A percentile compares a stretch with the other conserved stretches of the same genome.
phyloP scores from a whole-genome alignment of 2,329 filamentous ascomycete genomes.

The Colletotrichum tanaceti region DNA sequence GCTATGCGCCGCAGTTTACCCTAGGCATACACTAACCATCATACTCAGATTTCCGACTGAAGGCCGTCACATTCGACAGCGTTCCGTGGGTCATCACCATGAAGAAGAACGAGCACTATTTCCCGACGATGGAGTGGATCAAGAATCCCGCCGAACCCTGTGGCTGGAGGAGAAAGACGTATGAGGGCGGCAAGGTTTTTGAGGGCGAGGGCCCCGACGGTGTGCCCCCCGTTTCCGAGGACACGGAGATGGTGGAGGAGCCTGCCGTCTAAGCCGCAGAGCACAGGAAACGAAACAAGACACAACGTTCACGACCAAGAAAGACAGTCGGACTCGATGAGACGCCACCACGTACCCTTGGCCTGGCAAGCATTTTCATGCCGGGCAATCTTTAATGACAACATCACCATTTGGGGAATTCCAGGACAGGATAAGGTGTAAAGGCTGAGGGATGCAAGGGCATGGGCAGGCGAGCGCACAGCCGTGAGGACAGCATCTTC shows the following conservation, averaged over 20 bases:
- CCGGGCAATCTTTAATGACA: constrained; percentile 15
- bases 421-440: constrained; percentile 24
- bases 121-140: constrained; percentile 77
- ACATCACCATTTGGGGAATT: constrained; percentile 6
- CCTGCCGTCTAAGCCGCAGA: constrained; percentile 6
- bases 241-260: constrained; percentile 56
- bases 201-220: constrained; percentile 67
- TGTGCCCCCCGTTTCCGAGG: constrained; percentile 54
- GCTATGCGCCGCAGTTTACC: not conserved
- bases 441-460: constrained; percentile 38
- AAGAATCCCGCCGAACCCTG: constrained; percentile 69
- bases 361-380: not conserved
- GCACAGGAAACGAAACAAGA: not conserved
- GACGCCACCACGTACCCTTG: not conserved
- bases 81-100: constrained; percentile 99
- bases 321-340: not conserved
- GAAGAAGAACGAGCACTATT: constrained; percentile 99
- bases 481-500: constrained; percentile 40
- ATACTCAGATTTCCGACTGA: constrained; percentile 83
- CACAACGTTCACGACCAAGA: constrained; percentile 1
- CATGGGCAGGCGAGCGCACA: constrained; percentile 36
- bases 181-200: constrained; percentile 66
- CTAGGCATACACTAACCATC: constrained; percentile 37
- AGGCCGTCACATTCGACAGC: constrained; percentile 98
- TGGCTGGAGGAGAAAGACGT: constrained; percentile 73